Evolutionary conservation across 208 protist genomes (phyloP).

Genomic region (Crithidia bombi): DNA sequence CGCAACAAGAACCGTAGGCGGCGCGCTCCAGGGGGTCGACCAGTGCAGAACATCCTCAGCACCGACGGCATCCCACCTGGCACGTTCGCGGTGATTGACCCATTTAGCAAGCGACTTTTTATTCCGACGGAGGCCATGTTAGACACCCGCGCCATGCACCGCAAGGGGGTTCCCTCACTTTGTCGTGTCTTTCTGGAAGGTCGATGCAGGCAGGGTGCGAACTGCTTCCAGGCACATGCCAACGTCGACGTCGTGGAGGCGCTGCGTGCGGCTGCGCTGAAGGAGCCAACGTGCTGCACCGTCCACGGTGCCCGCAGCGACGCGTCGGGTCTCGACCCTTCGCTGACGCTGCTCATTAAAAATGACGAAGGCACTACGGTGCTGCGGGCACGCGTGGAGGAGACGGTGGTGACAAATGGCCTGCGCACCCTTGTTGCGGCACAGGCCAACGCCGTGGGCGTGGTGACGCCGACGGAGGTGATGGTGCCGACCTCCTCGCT

Average conservation of each 20-base stretch:
- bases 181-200: constrained; percentile 80
- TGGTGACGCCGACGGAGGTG: constrained; percentile 36
- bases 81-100: constrained; percentile 85
- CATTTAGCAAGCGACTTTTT: constrained; percentile 74
- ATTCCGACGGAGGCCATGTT: constrained; percentile 64
- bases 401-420: constrained; percentile 61
- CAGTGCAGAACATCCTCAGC: constrained; percentile 59
- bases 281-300: constrained; percentile 76
- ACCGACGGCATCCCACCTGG: constrained; percentile 49
- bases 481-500: constrained; percentile 61
- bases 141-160: constrained; percentile 79
- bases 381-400: constrained; percentile 26
- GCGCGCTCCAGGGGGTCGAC: constrained; percentile 24
- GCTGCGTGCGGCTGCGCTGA: constrained; percentile 64
- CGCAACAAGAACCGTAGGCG: constrained; percentile 40
- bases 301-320: constrained; percentile 56
- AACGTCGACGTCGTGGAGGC: constrained; percentile 45
- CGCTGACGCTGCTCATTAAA: constrained; percentile 23
- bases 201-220: constrained; percentile 75
- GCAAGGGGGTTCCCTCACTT: constrained; percentile 77
- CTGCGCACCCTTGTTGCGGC: constrained; percentile 50
- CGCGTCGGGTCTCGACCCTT: constrained; percentile 27
- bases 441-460: constrained; percentile 22
- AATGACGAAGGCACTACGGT: constrained; percentile 44
- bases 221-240: constrained; percentile 83